Evolutionary conservation across 2,329 filamentous ascomycete species (phyloP).

Genomic region (Penicillium sp.): DNA sequence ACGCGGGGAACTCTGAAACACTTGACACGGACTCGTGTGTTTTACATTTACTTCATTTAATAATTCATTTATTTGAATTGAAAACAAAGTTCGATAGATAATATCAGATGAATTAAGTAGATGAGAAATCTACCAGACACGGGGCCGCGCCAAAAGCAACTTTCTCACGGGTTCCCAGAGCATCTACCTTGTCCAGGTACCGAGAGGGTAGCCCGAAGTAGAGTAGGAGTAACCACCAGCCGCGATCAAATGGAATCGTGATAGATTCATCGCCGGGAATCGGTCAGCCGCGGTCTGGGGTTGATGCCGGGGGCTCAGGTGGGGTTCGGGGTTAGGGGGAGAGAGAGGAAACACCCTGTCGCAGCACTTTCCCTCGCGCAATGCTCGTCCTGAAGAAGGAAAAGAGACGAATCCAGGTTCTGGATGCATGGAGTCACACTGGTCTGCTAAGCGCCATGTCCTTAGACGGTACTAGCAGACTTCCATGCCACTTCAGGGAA

Average conservation of each 20-base stretch:
- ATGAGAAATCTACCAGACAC: constrained; percentile 6
- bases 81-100: not conserved
- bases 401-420: constrained; percentile 19
- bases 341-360: constrained; percentile 13
- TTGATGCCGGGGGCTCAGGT: constrained; percentile 12
- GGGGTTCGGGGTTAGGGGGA: constrained; percentile 1
- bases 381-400: constrained; percentile 18
- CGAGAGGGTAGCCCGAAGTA: not conserved
- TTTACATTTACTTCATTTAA: not conserved
- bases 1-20: constrained; percentile 17
- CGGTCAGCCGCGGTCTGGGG: constrained; percentile 5
- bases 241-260: constrained; percentile 14
- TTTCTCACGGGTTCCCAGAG: not conserved
- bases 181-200: not conserved
- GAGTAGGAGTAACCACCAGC: constrained; percentile 3
- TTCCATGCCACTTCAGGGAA: constrained; percentile 38
- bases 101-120: constrained; percentile 1
- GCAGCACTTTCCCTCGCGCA: constrained; percentile 10
- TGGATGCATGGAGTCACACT: constrained; percentile 19
- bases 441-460: constrained; percentile 12
- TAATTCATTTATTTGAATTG: no score
- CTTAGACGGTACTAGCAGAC: constrained; percentile 18
- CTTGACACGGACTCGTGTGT: not conserved
- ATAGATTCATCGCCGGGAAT: constrained; percentile 6
- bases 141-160: constrained; percentile 4